Evolutionary conservation across 1,284 basidiomycete genomes (phyloP), one percentile per base, ranked within the genome.

Genomic region (Irpex sp.): DNA sequence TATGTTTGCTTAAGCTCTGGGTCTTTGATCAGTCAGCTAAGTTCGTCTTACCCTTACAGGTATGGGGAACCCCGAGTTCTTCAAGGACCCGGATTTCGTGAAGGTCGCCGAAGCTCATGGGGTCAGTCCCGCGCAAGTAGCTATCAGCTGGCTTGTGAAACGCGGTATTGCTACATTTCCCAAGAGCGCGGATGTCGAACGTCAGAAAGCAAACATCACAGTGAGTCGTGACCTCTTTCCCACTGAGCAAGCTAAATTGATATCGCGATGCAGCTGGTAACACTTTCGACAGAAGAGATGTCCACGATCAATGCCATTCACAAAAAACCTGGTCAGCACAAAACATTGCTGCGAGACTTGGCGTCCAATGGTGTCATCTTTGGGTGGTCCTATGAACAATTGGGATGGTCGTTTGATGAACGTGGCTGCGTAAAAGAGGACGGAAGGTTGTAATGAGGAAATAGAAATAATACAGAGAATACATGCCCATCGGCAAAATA

Each of bases 81-180:
- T 67, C 21, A 61, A 65, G 2, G 72, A 61, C 71, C 19, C 66
- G 67, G 15, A 56, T 17, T 68, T 89, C 56, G 67, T 73, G 49
- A 71, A 72, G 34, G 79, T 89, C 31, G 85, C 85, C 13, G 71
- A 79, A 47, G 79, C 78, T 66, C 74, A 82, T 65, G 66, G 70
- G 31, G 78, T 79, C 6, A 77, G 80, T 1, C 75, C 81, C 7
- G 85, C 81, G 0, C 85, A 86, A 64, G 75, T 87, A 17, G 72
- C 85, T 7, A 74, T 85, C 56, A 82, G 80, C 69, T 87, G 82
- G 83, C 77, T 72, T n/a, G 75, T 83, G 11, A 75, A 79, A 62
- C 74, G 80, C 13, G 77, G 79, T 2, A 78, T 75, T 1, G 66
- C 74, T 36, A 77, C 79, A 7, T 75, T 83, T n/a, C 80, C 82